Evolutionary conservation across 306 rosid species (phyloP), one percentile per base, ranked within the genome.

Genomic region (Hippophae gyantsensis): DNA sequence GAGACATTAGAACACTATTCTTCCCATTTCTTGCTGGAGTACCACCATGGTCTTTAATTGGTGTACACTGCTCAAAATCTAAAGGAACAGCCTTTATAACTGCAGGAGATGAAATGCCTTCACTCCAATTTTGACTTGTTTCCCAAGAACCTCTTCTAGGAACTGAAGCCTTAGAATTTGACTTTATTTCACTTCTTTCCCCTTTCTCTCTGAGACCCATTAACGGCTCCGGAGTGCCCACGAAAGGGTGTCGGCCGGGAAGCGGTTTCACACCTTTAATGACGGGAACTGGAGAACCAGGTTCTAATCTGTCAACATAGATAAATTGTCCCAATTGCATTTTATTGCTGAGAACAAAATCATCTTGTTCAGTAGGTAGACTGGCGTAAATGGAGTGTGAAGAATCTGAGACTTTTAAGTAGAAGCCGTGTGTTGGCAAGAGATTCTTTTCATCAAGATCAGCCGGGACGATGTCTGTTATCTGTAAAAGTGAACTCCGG

Each of bases 301-400:
- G 90, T 52, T 93, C 99, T 27, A 93, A 73, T 43, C 72, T 53
- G 43, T 88, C 97, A 0, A 93, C 94, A 42, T 88, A 88, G 27
- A 93, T 77, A 81, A 88, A 88, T 58, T 93, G 99, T 0, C 99
- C 99, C 0, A 93, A 71, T 75, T 88, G 97, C 85, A 93, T 86
- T 63, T 84, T 88, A 66, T 93, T 81, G 81, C 90, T 86, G 55
- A 88, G 79, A 52, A 93, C 90, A 40, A 82, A 67, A 58, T 93
- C 95, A 32, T 84, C 81, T 71, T 93, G 94, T 40, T 88, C 90
- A 0, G 95, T 75, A 11, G 99, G 97, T 7, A 93, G 94, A 40
- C 71, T 66, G 25, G 64, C 99, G 46, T 93, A 93, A 50, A 86
- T 75, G 0, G 97, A 93, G 69, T 88, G 96, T 0, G 95, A 86